Evolutionary conservation across 1,284 basidiomycete genomes (phyloP).

Genomic region (Ceratobasidium sp.): DNA sequence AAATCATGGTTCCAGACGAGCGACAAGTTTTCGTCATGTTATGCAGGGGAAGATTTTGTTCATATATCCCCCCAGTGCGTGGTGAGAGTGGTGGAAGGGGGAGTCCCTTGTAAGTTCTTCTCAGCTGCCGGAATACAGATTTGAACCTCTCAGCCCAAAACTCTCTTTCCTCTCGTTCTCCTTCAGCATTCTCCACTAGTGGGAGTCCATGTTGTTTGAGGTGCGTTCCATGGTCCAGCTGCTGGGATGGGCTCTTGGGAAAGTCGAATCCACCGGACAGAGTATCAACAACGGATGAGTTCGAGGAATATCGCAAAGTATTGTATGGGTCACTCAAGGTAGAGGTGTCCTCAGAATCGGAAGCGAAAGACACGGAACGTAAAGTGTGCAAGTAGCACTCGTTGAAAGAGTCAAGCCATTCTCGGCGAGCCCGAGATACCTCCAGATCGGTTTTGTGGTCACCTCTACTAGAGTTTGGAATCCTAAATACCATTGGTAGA

Average conservation of each 20-base stretch:
- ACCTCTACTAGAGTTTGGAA: slow-evolving; percentile 44
- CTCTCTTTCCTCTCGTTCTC: slow-evolving; percentile 78
- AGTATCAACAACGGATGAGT: slow-evolving; percentile 57
- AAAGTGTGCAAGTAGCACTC: slow-evolving; percentile 67
- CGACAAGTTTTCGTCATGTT: slow-evolving; percentile 19
- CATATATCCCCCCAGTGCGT: not conserved
- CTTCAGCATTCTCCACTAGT: slow-evolving; percentile 56
- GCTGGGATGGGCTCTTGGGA: slow-evolving; percentile 76
- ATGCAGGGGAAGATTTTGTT: not conserved
- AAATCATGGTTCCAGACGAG: slow-evolving; percentile 28
- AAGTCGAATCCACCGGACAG: slow-evolving; percentile 71
- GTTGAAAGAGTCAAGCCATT: slow-evolving; percentile 67
- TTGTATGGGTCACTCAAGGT: slow-evolving; percentile 51
- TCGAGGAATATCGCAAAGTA: slow-evolving; percentile 36
- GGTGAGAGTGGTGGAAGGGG: not conserved
- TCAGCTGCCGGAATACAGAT: slow-evolving; percentile 72
- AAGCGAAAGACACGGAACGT: slow-evolving; percentile 66
- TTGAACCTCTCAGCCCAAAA: slow-evolving; percentile 84
- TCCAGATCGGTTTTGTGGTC: slow-evolving; percentile 30
- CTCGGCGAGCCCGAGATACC: slow-evolving; percentile 51
- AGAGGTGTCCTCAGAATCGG: slow-evolving; percentile 55
- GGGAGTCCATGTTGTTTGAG: slow-evolving; percentile 52
- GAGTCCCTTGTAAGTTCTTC: slow-evolving; percentile 48
- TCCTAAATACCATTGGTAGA: slow-evolving; percentile 59
- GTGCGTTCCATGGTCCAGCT: slow-evolving; percentile 59